A percentile compares a stretch with the other conserved stretches of the same genome.
These are phyloP conservation scores for Mucuna pruriens DNA, from an alignment of 306 rosid genomes.

Conservation along the genomic window DNA sequence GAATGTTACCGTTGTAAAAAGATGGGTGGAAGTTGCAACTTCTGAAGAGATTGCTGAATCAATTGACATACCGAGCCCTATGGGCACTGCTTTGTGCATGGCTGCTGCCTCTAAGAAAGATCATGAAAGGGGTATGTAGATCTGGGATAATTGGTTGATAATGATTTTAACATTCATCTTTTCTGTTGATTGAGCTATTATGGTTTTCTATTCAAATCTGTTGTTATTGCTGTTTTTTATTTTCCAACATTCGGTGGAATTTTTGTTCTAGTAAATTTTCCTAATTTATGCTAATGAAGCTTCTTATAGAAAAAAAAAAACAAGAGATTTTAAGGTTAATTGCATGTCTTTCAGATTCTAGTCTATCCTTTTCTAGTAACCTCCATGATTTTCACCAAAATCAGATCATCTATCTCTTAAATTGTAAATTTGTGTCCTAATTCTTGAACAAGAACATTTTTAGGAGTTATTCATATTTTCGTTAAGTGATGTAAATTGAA, in stretches of 20 bases:
- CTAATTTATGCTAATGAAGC: not conserved
- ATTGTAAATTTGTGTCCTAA: too few relatives aligned
- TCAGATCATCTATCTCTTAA: too few relatives aligned
- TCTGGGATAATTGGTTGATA: not conserved
- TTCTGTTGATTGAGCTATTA: not conserved
- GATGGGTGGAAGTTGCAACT: slow-evolving; percentile 75
- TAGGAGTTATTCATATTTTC: too few relatives aligned
- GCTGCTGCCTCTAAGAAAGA: slow-evolving; percentile 81
- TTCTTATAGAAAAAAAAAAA: not conserved
- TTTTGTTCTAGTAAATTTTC: not conserved
- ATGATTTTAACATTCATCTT: not conserved
- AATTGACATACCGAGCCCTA: slow-evolving; percentile 62
- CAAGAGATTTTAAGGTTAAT: not conserved
- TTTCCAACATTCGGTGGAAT: not conserved
- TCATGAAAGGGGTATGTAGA: slow-evolving; percentile 66
- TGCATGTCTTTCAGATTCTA: not conserved
- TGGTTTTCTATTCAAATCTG: not conserved
- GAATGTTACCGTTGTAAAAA: slow-evolving; percentile 75
- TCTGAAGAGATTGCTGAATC: slow-evolving; percentile 68
- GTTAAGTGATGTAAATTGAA: too few relatives aligned
- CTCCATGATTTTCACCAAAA: too few relatives aligned
- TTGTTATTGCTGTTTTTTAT: not conserved
- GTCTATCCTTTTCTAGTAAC: too few relatives aligned
- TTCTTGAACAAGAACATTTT: too few relatives aligned
- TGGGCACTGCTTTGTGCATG: slow-evolving; percentile 81